phyloP scores from a whole-genome alignment of 2,329 filamentous ascomycete species.

The Colletotrichum incanum region DNA sequence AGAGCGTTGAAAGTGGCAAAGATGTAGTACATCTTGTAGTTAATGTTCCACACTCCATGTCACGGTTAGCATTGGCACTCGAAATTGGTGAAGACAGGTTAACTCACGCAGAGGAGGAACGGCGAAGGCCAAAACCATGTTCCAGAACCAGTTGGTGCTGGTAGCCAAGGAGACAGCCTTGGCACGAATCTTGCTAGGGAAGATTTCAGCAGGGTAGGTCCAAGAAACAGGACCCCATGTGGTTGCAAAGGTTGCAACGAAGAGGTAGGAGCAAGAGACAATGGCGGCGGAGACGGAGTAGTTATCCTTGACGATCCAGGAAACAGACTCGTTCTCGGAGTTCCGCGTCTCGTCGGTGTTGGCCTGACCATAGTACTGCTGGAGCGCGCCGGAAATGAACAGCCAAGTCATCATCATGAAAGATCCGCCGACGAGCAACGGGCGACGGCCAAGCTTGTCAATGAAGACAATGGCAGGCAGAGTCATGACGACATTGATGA shows the following conservation, averaged over 20 bases:
- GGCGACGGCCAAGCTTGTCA: conserved; percentile 72
- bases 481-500: conserved; percentile 75
- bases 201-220: conserved; percentile 66
- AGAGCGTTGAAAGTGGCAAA: conserved; percentile 81
- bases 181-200: conserved; percentile 58
- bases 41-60: conserved; percentile 62
- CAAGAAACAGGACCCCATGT: conserved; percentile 63
- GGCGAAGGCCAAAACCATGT: conserved; percentile 69
- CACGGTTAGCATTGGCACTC: not conserved
- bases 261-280: conserved; percentile 77
- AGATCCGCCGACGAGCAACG: conserved; percentile 68
- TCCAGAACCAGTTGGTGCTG: conserved; percentile 60
- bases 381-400: conserved; percentile 74
- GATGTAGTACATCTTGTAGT: conserved; percentile 79
- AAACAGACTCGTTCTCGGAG: conserved; percentile 62
- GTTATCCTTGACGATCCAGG: conserved; percentile 71
- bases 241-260: conserved; percentile 66
- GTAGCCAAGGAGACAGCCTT: conserved; percentile 62
- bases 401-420: conserved; percentile 74
- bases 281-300: conserved; percentile 72
- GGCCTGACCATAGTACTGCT: conserved; percentile 71
- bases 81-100: not conserved
- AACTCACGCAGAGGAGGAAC: conserved; percentile 60
- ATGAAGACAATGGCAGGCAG: conserved; percentile 73
- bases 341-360: conserved; percentile 58